These are phyloP conservation scores for Hirschfeldia incana DNA, from an alignment of 345 rosid species.

Conservation along the genomic window DNA sequence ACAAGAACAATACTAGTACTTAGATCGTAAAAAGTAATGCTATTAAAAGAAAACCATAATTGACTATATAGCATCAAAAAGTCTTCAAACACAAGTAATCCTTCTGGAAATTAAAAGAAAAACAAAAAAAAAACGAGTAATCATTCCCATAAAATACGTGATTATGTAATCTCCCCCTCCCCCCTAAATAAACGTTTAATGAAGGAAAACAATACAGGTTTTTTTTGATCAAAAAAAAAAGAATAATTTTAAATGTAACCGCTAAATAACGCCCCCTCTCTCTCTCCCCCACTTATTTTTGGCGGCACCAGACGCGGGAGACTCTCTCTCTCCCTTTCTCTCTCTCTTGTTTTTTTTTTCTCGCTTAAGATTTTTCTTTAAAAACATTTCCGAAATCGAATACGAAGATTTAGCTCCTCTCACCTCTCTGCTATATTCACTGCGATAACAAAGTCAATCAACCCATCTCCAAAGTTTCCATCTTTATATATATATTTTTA, in stretches of 20 bases:
- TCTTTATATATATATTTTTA: not conserved
- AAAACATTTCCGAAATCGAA: slow-evolving; percentile 18
- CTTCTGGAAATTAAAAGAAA: not conserved
- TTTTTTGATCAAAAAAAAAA: too few relatives aligned
- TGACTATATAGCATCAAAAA: slow-evolving; percentile 31
- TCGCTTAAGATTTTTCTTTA: slow-evolving; percentile 34
- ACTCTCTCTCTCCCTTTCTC: slow-evolving; percentile 20
- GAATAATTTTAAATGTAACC: slow-evolving; percentile 42
- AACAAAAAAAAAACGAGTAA: slow-evolving; percentile 11
- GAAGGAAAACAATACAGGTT: slow-evolving; percentile 11
- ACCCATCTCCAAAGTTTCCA: slow-evolving; percentile 21
- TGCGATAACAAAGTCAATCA: slow-evolving; percentile 18
- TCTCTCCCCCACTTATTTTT: slow-evolving; percentile 63
- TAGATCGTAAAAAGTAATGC: not conserved
- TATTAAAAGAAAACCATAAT: slow-evolving; percentile 16
- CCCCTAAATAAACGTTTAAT: not conserved
- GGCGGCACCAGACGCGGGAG: slow-evolving; percentile 83
- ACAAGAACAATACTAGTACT: not conserved
- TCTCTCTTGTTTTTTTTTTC: slow-evolving; percentile 14
- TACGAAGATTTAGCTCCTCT: slow-evolving; percentile 34
- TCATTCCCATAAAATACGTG: slow-evolving; percentile 22
- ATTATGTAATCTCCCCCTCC: not conserved
- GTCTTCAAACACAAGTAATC: slow-evolving; percentile 38
- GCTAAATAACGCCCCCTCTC: slow-evolving; percentile 54
- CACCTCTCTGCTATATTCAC: slow-evolving; percentile 25